Percentiles rank a stretch among this genome's conserved stretches.
These are phyloP conservation scores for Mucor circinelloides DNA, from an alignment of 371 early-diverging fungal species.

Conservation along the genomic window DNA sequence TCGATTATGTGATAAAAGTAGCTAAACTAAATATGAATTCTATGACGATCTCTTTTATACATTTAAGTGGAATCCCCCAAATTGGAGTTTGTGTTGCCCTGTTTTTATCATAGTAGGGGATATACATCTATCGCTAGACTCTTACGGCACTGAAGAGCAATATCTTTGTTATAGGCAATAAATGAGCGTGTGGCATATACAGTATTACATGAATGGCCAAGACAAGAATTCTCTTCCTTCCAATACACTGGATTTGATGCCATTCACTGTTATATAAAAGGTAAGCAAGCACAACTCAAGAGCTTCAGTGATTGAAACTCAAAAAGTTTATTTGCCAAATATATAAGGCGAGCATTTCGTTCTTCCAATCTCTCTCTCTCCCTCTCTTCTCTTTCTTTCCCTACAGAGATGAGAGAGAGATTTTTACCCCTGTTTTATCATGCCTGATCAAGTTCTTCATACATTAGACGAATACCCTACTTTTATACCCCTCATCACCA, in stretches of 20 bases:
- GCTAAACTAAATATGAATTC: background rate
- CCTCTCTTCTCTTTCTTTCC: background rate
- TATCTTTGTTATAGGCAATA: background rate
- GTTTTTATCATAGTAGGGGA: background rate
- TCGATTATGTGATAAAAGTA: background rate
- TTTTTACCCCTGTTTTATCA: background rate
- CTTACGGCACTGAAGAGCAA: background rate
- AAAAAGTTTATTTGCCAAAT: slow-evolving; percentile 1
- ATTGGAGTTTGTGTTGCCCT: background rate
- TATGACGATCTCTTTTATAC: background rate
- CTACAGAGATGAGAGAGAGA: background rate
- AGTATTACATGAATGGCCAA: background rate
- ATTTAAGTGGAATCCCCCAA: background rate
- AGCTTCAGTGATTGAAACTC: background rate
- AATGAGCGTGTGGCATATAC: background rate
- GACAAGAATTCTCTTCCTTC: background rate
- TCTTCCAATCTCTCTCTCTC: background rate
- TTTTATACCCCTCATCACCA: background rate
- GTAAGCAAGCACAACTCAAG: background rate
- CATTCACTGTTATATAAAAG: background rate
- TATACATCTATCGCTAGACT: background rate
- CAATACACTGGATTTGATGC: background rate
- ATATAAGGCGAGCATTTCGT: background rate
- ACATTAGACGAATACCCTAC: background rate
- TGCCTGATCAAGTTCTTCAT: background rate